Conservation (phyloP, 1,139 yeast species). For the Pichia sp. region DNA sequence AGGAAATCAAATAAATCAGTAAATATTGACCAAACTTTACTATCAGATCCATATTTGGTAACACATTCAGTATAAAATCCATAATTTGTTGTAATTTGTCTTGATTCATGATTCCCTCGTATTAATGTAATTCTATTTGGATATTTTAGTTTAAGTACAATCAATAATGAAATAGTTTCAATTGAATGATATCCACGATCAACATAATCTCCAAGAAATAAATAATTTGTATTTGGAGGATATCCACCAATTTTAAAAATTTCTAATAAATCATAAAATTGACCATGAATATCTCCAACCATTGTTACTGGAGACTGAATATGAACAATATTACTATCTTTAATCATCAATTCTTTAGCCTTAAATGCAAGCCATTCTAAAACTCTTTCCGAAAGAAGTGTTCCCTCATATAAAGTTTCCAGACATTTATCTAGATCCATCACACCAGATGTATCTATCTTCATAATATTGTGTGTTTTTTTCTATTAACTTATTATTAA, state of each 20-base stretch:
- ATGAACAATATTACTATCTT: constrained; percentile 81
- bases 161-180: constrained; percentile 79
- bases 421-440: constrained; percentile 59
- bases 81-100: constrained; percentile 93
- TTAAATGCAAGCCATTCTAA: constrained; percentile 60
- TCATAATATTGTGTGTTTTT: too few species aligned
- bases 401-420: constrained; percentile 55
- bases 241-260: constrained; percentile 89
- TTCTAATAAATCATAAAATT: constrained; percentile 86
- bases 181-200: constrained; percentile 85
- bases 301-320: constrained; percentile 84
- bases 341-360: constrained; percentile 66
- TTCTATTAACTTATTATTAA: too few species aligned
- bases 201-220: constrained; percentile 90
- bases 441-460: constrained; percentile 13
- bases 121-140: constrained; percentile 76
- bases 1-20: constrained; percentile 91
- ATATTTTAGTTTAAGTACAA: constrained; percentile 79
- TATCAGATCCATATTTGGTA: constrained; percentile 70
- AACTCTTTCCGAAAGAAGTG: constrained; percentile 62
- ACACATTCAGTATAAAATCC: constrained; percentile 95
- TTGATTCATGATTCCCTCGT: constrained; percentile 92
- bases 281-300: constrained; percentile 99
- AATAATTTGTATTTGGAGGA: constrained; percentile 88
- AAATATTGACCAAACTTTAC: constrained; percentile 79